Evolutionary conservation across 1,139 yeast species (phyloP), one percentile per base, ranked within the genome.

Genomic region (Suhomyces atakaporum): DNA sequence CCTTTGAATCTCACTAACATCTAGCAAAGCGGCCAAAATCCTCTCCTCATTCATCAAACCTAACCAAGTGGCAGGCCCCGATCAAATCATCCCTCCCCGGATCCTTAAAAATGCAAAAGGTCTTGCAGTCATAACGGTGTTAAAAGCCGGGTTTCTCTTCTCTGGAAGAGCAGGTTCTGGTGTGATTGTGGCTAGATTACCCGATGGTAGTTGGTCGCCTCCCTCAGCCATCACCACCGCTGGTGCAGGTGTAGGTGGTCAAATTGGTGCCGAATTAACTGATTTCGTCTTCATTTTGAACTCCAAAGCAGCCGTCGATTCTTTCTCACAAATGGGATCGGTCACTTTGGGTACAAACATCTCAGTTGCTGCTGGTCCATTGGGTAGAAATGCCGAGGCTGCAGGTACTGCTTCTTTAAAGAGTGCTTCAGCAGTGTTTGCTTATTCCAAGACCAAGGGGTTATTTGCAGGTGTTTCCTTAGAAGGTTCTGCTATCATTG

Each of bases 211-310:
- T 1, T 92, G 98, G 98, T 88, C 97, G n/a, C 94, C 97, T 1
- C 98, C 98, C 2, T 84, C 96, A 3, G 98, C 97, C 7, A 84
- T 92, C 50, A 83, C 81, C 33, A 86, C 97, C 16, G 97, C 96
- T 1, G 98, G 98, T 51, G 97, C 97, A 3, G 97, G 98, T 54
- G 97, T 94, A 4, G 98, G 98, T 40, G 98, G 98, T 27, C 95
- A 89, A 66, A 79, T 92, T 49, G 98, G 98, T 27, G 94, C 96
- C 5, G 98, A 92, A 60, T 69, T 92, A 53, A 92, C 98, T 1
- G 98, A 92, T 66, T 92, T 92, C 61, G 97, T 92, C 28, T 92
- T 92, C 60, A 90, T 92, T 42, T 75, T 92, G 48, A 92, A 92
- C 63, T 79, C 85, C 16, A 73, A 77, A 40, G 78, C 90, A 1